Percentiles rank a stretch among this genome's conserved stretches.
Evolutionary conservation across 306 rosid genomes (phyloP).

Genomic region (Heteromeles arbutifolia): DNA sequence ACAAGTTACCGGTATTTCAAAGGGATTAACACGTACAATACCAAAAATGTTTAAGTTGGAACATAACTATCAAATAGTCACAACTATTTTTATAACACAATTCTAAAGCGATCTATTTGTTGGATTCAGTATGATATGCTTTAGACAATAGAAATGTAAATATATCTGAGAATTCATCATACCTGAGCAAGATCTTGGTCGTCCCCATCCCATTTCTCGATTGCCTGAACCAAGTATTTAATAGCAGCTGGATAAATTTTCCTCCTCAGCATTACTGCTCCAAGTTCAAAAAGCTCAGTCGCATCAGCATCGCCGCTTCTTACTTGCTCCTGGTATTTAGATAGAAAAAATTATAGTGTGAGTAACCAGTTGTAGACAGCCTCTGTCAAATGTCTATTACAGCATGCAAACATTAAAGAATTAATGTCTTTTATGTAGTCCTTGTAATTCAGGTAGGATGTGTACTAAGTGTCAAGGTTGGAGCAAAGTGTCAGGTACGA

Average conservation of each 20-base stretch:
- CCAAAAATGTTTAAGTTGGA: background rate
- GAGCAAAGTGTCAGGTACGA: background rate
- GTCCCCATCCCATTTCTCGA: slow-evolving; percentile 96
- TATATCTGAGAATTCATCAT: slow-evolving; percentile 1
- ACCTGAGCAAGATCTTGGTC: slow-evolving; percentile 95
- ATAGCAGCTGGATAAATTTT: slow-evolving; percentile 92
- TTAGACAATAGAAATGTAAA: background rate
- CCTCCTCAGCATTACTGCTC: slow-evolving; percentile 97
- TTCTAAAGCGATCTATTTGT: background rate
- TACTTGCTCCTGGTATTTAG: slow-evolving; percentile 70
- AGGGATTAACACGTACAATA: background rate
- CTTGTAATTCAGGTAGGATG: slow-evolving; percentile 11
- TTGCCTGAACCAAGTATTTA: slow-evolving; percentile 81
- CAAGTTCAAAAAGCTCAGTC: slow-evolving; percentile 87
- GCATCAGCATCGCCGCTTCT: slow-evolving; percentile 96
- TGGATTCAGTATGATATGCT: background rate
- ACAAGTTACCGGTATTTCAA: background rate
- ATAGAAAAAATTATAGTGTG: background rate
- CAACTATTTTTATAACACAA: background rate
- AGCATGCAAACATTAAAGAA: background rate
- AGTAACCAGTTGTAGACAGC: slow-evolving; percentile 6
- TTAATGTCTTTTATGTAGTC: slow-evolving; percentile 4
- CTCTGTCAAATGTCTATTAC: background rate
- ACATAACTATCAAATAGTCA: background rate
- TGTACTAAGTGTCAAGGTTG: background rate